Conservation (phyloP, 1,284 basidiomycete species). For the Leucoagaricus sp. region DNA sequence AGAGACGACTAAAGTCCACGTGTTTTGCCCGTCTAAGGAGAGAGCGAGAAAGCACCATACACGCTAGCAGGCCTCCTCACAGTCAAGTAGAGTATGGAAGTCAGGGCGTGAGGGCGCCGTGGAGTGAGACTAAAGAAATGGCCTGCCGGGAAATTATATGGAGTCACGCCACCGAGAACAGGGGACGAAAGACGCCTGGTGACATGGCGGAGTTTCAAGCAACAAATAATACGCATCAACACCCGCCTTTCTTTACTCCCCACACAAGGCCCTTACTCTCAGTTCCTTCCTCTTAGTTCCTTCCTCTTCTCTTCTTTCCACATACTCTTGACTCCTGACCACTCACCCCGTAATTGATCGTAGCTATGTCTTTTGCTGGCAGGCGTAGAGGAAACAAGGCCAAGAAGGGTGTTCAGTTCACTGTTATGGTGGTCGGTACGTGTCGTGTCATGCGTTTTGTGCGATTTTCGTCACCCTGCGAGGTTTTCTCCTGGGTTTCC, state of each 20-base stretch:
- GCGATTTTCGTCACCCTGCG: neutral
- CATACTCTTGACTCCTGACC: slow-evolving; percentile 14
- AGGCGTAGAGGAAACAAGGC: slow-evolving; percentile 92
- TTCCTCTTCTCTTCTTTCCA: slow-evolving; percentile 17
- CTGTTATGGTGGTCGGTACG: slow-evolving; percentile 92
- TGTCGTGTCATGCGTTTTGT: slow-evolving; percentile 21
- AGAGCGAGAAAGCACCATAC: slow-evolving; percentile 11
- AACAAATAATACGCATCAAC: slow-evolving; percentile 22
- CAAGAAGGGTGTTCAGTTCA: slow-evolving; percentile 97
- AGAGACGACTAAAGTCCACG: neutral
- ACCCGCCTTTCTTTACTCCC: slow-evolving; percentile 19
- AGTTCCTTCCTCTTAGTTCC: no score
- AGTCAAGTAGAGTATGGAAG: slow-evolving; percentile 2
- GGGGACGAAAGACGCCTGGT: neutral
- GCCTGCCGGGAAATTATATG: slow-evolving; percentile 17
- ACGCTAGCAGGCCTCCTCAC: neutral
- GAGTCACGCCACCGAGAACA: slow-evolving; percentile 32
- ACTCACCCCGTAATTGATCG: neutral
- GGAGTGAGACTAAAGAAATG: neutral
- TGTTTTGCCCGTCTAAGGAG: neutral
- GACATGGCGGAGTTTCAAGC: slow-evolving; percentile 42
- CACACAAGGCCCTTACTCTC: neutral
- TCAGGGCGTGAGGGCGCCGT: neutral
- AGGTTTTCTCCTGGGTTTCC: neutral
- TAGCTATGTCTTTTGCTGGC: slow-evolving; percentile 75